phyloP scores from a whole-genome alignment of 257 asterid genomes.

The Jacaranda mimosifolia region DNA sequence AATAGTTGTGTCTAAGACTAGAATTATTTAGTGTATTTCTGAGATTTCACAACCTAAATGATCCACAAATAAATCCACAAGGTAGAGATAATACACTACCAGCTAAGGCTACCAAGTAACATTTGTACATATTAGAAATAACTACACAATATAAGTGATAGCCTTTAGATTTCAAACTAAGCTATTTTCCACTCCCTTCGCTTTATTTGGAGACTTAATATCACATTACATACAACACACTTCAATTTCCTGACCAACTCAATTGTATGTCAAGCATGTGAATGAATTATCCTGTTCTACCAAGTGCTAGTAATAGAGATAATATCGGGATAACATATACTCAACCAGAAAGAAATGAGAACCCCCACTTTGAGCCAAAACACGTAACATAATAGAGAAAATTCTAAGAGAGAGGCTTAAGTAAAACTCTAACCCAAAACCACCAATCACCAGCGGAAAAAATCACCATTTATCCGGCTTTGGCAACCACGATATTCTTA shows the following conservation, averaged over 20 bases:
- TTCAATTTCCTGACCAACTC: conserved; percentile 8
- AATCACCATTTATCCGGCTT: conserved; percentile 15
- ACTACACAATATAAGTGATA: not conserved
- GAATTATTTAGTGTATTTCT: not conserved
- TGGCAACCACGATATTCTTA: conserved; percentile 41
- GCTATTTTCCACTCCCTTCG: not conserved
- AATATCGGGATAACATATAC: conserved; percentile 10
- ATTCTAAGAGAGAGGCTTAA: conserved; percentile 29
- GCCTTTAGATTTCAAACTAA: not conserved
- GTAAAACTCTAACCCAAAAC: conserved; percentile 25
- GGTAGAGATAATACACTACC: not conserved
- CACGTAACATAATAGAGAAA: not conserved
- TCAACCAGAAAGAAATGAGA: not conserved
- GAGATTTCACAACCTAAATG: not conserved
- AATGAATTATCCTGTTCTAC: not conserved
- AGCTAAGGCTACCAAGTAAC: not conserved
- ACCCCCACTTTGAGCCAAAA: not conserved
- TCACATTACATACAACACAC: not conserved
- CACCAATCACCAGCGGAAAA: not conserved
- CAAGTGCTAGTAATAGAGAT: conserved; percentile 1
- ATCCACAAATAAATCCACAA: not conserved
- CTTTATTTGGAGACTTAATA: not conserved
- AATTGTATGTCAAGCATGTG: conserved; percentile 8
- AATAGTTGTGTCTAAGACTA: too few species aligned
- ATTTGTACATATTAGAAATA: not conserved